phyloP scores from a whole-genome alignment of 2,329 filamentous ascomycete genomes.

The Westerdykella aurantiaca region DNA sequence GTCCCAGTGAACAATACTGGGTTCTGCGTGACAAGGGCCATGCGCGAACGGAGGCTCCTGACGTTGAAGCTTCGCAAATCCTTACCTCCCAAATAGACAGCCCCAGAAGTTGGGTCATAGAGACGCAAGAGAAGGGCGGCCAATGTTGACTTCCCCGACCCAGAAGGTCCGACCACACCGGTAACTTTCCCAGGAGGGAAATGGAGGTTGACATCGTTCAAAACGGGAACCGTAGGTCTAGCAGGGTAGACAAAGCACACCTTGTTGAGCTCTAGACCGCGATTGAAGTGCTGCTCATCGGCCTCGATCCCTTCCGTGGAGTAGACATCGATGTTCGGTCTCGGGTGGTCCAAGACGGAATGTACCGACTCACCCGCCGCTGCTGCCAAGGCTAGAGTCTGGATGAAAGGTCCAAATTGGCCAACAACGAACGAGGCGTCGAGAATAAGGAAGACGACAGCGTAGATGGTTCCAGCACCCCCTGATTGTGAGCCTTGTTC shows the following conservation, averaged over 20 bases:
- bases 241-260: conserved; percentile 44
- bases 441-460: conserved; percentile 59
- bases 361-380: conserved; percentile 46
- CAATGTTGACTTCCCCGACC: conserved; percentile 43
- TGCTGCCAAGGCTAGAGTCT: conserved; percentile 50
- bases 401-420: conserved; percentile 57
- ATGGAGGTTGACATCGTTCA: conserved; percentile 34
- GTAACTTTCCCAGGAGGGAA: conserved; percentile 40
- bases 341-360: conserved; percentile 40
- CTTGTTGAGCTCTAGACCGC: conserved; percentile 32
- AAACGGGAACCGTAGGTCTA: conserved; percentile 36
- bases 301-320: conserved; percentile 22
- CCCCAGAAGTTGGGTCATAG: conserved; percentile 31
- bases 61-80: conserved; percentile 26
- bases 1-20: conserved; percentile 31
- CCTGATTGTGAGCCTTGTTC: conserved; percentile 18
- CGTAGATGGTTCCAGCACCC: conserved; percentile 52
- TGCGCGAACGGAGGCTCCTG: conserved; percentile 25
- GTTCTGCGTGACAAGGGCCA: conserved; percentile 32
- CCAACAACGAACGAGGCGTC: conserved; percentile 60
- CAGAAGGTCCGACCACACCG: conserved; percentile 43
- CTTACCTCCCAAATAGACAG: conserved; percentile 21
- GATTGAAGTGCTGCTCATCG: conserved; percentile 15
- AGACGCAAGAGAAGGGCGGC: conserved; percentile 40
- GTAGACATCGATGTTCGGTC: conserved; percentile 37